These are phyloP conservation scores for Harringtonia lauricola DNA, from an alignment of 2,329 filamentous ascomycete genomes.

Conservation along the genomic window DNA sequence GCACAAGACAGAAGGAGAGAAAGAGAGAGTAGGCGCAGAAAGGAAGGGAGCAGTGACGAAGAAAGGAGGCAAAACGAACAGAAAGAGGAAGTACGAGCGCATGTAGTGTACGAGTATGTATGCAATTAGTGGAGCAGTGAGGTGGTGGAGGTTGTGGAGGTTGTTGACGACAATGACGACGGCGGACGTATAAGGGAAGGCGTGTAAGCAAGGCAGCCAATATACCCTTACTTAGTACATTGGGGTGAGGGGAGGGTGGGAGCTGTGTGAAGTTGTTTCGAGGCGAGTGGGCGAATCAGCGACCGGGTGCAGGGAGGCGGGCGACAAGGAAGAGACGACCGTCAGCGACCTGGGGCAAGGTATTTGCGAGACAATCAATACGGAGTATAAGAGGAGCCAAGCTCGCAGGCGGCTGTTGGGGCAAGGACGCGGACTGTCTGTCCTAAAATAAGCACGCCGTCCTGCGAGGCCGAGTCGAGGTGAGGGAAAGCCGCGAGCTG, in stretches of 20 bases:
- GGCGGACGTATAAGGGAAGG: background rate
- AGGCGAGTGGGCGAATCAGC: slow-evolving; percentile 3
- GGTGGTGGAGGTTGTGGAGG: slow-evolving; percentile 6
- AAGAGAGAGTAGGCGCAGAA: slow-evolving; percentile 1
- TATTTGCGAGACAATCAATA: background rate
- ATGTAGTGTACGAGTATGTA: no score
- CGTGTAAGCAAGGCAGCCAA: slow-evolving; percentile 6
- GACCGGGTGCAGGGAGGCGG: no score
- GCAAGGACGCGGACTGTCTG: no score
- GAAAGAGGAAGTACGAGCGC: background rate
- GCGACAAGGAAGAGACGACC: background rate
- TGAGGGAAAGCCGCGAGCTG: no score
- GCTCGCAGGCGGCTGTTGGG: background rate
- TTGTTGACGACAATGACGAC: slow-evolving; percentile 4
- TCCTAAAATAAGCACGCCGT: no score
- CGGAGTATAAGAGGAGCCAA: background rate
- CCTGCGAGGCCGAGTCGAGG: no score
- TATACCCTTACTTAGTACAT: background rate
- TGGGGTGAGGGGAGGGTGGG: slow-evolving; percentile 1
- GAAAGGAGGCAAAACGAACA: background rate
- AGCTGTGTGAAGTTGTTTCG: slow-evolving; percentile 1
- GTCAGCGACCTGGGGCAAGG: no score
- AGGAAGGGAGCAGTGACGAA: background rate
- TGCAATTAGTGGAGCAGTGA: slow-evolving; percentile 2
- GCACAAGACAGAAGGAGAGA: background rate